A percentile compares a stretch with the other conserved stretches of the same genome.
phyloP scores from a whole-genome alignment of 495 filamentous ascomycete species.

The Massariosphaeria phaeospora region DNA sequence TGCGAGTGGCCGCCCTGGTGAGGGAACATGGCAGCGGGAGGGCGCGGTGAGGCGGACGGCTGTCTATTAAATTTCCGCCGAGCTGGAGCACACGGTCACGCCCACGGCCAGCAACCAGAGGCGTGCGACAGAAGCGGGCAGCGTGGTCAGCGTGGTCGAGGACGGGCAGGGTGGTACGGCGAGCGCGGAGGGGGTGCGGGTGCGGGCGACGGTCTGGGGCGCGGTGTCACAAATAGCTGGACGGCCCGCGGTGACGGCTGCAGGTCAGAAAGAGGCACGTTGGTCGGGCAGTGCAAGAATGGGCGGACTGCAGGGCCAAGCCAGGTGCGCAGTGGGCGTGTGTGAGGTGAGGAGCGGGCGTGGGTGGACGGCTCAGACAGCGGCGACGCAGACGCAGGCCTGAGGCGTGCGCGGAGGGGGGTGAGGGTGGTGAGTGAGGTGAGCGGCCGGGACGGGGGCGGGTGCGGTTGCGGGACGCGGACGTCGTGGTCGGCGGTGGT shows the following conservation, averaged over 20 bases:
- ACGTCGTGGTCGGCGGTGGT: conserved; percentile 1
- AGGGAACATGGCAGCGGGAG: conserved; percentile 24
- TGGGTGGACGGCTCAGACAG: not conserved
- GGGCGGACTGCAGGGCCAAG: conserved; percentile 12
- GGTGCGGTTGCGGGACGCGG: not conserved
- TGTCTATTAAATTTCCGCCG: not conserved
- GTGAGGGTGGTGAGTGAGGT: not conserved
- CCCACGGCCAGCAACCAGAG: not conserved
- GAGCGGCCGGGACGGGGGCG: not conserved
- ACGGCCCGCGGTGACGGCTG: conserved; percentile 15
- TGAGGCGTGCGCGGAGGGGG: not conserved
- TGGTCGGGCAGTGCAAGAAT: conserved; percentile 17
- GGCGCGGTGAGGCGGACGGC: not conserved
- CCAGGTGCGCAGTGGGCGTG: not conserved
- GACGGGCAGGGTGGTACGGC: not conserved
- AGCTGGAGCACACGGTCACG: not conserved
- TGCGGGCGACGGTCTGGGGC: conserved; percentile 10
- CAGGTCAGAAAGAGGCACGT: conserved; percentile 7
- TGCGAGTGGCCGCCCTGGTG: conserved; percentile 29
- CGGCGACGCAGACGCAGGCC: not conserved
- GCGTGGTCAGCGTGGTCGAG: too few species aligned
- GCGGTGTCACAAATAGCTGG: conserved; percentile 11
- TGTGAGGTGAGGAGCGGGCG: not conserved
- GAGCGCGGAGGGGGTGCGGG: not conserved
- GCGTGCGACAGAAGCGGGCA: too few species aligned